Percentiles rank a stretch among this genome's conserved stretches.
phyloP scores from a whole-genome alignment of 306 rosid genomes.

The Lathyrus aphaca region DNA sequence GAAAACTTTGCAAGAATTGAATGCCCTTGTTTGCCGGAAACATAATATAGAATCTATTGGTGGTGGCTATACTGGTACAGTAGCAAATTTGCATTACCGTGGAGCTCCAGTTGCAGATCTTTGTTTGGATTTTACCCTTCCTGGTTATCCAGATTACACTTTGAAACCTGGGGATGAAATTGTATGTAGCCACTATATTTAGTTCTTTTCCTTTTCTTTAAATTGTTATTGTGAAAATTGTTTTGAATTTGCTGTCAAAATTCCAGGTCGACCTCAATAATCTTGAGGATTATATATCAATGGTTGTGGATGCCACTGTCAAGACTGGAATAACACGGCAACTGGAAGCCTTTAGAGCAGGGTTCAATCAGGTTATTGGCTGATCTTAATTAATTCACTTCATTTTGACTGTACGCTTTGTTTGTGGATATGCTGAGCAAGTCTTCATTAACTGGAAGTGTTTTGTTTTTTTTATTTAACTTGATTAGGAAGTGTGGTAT shows the following conservation, averaged over 20 bases:
- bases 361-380: constrained; percentile 85
- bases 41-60: constrained; percentile 56
- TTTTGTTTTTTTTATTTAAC: neutral
- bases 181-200: constrained; percentile 49
- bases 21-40: constrained; percentile 78
- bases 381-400: constrained; percentile 24
- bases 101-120: constrained; percentile 88
- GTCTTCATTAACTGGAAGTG: neutral
- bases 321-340: constrained; percentile 84
- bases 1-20: constrained; percentile 87
- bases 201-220: neutral
- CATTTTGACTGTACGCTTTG: constrained; percentile 11
- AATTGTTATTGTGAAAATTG: constrained; percentile 5
- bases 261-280: constrained; percentile 85
- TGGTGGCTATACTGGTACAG: constrained; percentile 44
- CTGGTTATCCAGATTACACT: constrained; percentile 87
- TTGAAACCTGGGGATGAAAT: constrained; percentile 83
- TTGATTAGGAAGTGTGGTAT: neutral
- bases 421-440: constrained; percentile 9
- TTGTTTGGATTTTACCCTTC: constrained; percentile 83
- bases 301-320: constrained; percentile 85
- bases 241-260: constrained; percentile 15
- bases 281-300: constrained; percentile 86
- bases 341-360: constrained; percentile 90
- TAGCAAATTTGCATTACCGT: constrained; percentile 56